phyloP scores from a whole-genome alignment of 202 grass and related monocot species.

The Panicum hallii region DNA sequence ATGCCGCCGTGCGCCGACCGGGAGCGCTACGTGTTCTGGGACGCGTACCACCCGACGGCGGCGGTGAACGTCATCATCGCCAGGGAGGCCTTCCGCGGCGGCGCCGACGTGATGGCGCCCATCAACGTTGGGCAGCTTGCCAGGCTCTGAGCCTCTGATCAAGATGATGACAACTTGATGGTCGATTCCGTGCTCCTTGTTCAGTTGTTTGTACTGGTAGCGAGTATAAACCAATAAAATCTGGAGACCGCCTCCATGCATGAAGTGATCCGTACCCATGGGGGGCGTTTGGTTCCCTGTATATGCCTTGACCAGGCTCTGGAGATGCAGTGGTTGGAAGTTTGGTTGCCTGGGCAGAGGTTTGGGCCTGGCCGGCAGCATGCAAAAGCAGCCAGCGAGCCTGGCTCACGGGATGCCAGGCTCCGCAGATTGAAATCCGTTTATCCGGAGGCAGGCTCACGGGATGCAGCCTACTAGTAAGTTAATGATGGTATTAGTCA shows the following conservation, averaged over 20 bases:
- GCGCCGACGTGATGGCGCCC: constrained; percentile 48
- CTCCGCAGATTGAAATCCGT: too few species aligned
- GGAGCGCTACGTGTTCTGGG: constrained; percentile 79
- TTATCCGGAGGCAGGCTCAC: too few species aligned
- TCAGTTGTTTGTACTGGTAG: background rate
- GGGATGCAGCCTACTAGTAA: too few species aligned
- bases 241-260: background rate
- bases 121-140: constrained; percentile 63
- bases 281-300: too few species aligned
- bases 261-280: too few species aligned
- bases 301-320: too few species aligned
- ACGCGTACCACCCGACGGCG: constrained; percentile 89
- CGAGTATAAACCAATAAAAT: background rate
- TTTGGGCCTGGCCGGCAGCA: too few species aligned
- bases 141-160: background rate
- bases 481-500: too few species aligned
- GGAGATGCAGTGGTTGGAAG: too few species aligned
- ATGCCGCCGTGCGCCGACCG: constrained; percentile 63
- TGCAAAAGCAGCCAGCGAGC: too few species aligned
- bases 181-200: background rate
- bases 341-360: too few species aligned
- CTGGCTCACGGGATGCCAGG: too few species aligned
- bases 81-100: constrained; percentile 50
- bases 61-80: constrained; percentile 62
- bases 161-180: background rate